These are phyloP conservation scores for Flagelloscypha sp. DNA, from an alignment of 768 basidiomycete species.

Conservation along the genomic window DNA sequence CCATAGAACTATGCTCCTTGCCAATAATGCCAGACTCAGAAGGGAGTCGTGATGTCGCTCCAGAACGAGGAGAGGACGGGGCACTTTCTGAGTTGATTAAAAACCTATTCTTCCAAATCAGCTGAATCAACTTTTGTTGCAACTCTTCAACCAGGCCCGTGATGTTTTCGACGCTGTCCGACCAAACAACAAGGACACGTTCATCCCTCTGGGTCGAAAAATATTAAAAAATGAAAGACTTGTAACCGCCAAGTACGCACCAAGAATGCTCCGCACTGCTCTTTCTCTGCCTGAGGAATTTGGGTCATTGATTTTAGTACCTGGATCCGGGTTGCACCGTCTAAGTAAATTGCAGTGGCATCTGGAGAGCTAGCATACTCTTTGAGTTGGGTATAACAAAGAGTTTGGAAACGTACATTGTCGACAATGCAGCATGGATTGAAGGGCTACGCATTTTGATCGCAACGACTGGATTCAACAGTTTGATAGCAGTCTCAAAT, in stretches of 20 bases:
- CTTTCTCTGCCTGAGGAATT: constrained; percentile 76
- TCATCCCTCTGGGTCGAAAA: constrained; percentile 58
- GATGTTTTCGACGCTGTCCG: constrained; percentile 73
- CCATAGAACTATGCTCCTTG: too few relatives aligned
- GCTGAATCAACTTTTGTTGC: constrained; percentile 55
- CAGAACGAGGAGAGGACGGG: too few relatives aligned
- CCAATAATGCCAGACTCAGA: too few relatives aligned
- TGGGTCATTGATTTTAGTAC: constrained; percentile 63
- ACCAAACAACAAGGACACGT: constrained; percentile 76
- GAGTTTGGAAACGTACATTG: constrained; percentile 39
- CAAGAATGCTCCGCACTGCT: constrained; percentile 85
- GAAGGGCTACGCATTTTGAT: constrained; percentile 76
- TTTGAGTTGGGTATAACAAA: constrained; percentile 1
- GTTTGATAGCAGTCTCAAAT: constrained; percentile 71
- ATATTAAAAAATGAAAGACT: constrained; percentile 1
- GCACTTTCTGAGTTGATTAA: too few relatives aligned
- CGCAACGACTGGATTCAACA: constrained; percentile 76
- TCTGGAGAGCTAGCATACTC: constrained; percentile 20
- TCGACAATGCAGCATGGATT: constrained; percentile 68
- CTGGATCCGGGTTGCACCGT: constrained; percentile 79
- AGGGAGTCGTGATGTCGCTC: too few relatives aligned
- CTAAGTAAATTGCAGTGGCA: constrained; percentile 57
- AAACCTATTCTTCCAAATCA: constrained; percentile 45
- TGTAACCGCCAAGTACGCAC: constrained; percentile 29
- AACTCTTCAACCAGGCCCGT: constrained; percentile 69